Percentiles rank a stretch among this genome's conserved stretches.
These are phyloP conservation scores for Trichoderma parareesei DNA, from an alignment of 495 filamentous ascomycete genomes.

Conservation along the genomic window DNA sequence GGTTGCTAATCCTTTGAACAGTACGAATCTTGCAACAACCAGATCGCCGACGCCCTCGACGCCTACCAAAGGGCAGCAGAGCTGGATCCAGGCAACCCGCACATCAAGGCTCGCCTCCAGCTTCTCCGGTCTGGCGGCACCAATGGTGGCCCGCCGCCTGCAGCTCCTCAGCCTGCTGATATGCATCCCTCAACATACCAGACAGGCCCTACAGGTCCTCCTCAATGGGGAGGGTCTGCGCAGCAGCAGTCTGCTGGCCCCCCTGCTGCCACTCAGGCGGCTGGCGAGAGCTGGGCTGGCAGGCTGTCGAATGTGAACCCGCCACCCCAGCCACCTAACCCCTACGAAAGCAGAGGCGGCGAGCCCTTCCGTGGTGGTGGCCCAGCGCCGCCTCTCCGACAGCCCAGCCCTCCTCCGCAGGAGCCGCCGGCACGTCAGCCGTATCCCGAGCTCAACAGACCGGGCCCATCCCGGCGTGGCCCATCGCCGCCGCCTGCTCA, in stretches of 20 bases:
- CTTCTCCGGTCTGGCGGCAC: conserved; percentile 73
- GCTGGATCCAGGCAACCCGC: conserved; percentile 83
- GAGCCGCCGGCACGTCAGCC: conserved; percentile 58
- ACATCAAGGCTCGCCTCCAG: conserved; percentile 92
- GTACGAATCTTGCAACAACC: conserved; percentile 99
- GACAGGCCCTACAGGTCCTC: conserved; percentile 57
- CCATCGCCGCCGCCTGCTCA: conserved; percentile 20
- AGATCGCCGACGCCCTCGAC: conserved; percentile 92
- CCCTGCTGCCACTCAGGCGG: conserved; percentile 30
- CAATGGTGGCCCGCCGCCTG: conserved; percentile 53
- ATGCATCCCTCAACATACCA: conserved; percentile 73
- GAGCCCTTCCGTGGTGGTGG: conserved; percentile 55
- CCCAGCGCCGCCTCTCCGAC: conserved; percentile 48
- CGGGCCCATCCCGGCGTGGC: conserved; percentile 34
- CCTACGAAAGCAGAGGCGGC: conserved; percentile 58
- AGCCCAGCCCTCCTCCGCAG: conserved; percentile 58
- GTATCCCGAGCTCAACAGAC: conserved; percentile 66
- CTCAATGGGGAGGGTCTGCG: conserved; percentile 70
- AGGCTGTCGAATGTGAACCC: conserved; percentile 71
- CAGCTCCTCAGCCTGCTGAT: conserved; percentile 41
- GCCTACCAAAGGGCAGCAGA: conserved; percentile 93
- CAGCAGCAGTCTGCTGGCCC: conserved; percentile 36
- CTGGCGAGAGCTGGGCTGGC: conserved; percentile 68
- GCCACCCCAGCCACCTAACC: conserved; percentile 63
- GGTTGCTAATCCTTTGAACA: conserved; percentile 22